Percentiles rank a stretch among this genome's conserved stretches.
Conservation (phyloP, 441 rosid genomes). For the Syzygium malaccense region DNA sequence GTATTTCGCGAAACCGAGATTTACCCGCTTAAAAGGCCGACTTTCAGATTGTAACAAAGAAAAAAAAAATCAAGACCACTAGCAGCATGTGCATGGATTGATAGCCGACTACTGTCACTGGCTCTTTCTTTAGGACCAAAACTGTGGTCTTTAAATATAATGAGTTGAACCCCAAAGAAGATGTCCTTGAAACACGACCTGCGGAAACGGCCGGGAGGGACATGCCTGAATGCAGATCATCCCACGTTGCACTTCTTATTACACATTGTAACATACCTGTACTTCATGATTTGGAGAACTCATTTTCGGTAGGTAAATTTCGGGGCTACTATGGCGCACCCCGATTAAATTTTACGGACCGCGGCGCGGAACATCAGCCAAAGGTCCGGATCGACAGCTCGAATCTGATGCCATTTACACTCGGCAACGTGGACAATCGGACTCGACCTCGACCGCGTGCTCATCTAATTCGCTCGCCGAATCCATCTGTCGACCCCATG, state of each 20-base stretch:
- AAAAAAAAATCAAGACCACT: not conserved
- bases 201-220: not conserved
- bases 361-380: not conserved
- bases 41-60: not conserved
- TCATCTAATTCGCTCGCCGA: not conserved
- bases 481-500: not conserved
- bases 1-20: not conserved
- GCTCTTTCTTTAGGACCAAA: not conserved
- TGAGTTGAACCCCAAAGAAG: not conserved
- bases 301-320: not conserved
- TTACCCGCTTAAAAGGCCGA: not conserved
- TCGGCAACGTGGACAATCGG: no score
- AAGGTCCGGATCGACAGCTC: not conserved
- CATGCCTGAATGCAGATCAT: not conserved
- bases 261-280: not conserved
- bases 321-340: not conserved
- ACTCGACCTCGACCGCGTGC: no score
- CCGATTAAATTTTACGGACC: not conserved
- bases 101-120: not conserved
- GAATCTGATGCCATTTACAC: not conserved
- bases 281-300: not conserved
- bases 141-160: not conserved
- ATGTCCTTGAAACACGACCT: not conserved
- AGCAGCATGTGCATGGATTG: not conserved
- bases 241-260: not conserved